A percentile compares a stretch with the other conserved stretches of the same genome.
These are phyloP conservation scores for Arthrobotrys conoides DNA, from an alignment of 2,329 filamentous ascomycete genomes.

Conservation along the genomic window DNA sequence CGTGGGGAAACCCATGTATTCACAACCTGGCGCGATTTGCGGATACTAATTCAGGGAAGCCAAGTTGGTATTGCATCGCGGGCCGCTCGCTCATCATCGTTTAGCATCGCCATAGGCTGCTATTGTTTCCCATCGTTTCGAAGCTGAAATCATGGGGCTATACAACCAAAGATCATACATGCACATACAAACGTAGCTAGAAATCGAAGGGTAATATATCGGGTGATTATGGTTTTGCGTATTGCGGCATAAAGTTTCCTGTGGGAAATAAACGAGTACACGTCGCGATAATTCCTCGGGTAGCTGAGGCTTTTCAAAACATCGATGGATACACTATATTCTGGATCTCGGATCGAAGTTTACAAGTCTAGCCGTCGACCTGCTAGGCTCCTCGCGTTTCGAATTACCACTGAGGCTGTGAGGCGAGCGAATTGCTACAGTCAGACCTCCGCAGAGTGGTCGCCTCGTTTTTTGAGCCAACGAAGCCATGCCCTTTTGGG, in stretches of 20 bases:
- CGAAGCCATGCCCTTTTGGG: constrained; percentile 54
- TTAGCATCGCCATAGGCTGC: constrained; percentile 51
- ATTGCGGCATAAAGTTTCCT: constrained; percentile 40
- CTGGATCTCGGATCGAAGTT: constrained; percentile 27
- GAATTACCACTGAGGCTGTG: constrained; percentile 49
- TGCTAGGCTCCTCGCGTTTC: constrained; percentile 59
- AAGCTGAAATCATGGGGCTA: constrained; percentile 34
- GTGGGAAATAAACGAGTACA: constrained; percentile 34
- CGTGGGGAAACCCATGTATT: constrained; percentile 44
- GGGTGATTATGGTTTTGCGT: constrained; percentile 2
- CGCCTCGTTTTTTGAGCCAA: constrained; percentile 60
- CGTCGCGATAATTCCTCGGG: constrained; percentile 58
- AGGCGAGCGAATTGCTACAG: constrained; percentile 50
- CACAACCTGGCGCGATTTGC: constrained; percentile 13
- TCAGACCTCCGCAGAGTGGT: constrained; percentile 48
- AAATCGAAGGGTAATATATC: constrained; percentile 5
- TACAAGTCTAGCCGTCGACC: constrained; percentile 51
- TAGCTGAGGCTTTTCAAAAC: constrained; percentile 39
- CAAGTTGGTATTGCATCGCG: constrained; percentile 14
- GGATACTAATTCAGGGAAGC: constrained; percentile 50
- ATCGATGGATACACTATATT: neutral
- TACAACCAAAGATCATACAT: neutral
- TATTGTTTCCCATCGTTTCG: constrained; percentile 21
- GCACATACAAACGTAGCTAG: neutral
- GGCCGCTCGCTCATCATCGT: constrained; percentile 29